These are phyloP conservation scores for Phlegmacium glaucopus DNA, from an alignment of 768 basidiomycete genomes.

Conservation along the genomic window DNA sequence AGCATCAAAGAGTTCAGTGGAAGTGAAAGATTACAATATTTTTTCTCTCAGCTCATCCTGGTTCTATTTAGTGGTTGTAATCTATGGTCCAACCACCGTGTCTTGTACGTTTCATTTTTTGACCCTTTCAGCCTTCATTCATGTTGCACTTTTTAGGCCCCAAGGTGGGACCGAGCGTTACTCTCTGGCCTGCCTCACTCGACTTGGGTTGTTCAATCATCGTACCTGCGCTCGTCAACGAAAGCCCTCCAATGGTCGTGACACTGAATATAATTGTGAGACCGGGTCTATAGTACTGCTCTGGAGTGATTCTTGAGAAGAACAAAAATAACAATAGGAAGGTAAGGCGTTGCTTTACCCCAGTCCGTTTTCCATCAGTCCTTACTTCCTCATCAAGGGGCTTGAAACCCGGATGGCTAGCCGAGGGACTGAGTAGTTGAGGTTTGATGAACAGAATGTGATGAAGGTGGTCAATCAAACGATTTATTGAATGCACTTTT, in stretches of 20 bases:
- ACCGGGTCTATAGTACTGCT: conserved; percentile 34
- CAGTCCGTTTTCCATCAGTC: not conserved
- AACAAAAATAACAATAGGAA: conserved; percentile 40
- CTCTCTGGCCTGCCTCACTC: conserved; percentile 68
- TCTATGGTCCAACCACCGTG: conserved; percentile 62
- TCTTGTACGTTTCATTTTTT: conserved; percentile 38
- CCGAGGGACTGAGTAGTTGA: conserved; percentile 38
- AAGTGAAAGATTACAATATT: conserved; percentile 48
- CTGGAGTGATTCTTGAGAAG: conserved; percentile 43
- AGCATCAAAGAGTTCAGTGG: conserved; percentile 52
- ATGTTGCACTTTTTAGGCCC: conserved; percentile 24
- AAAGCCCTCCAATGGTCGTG: conserved; percentile 45
- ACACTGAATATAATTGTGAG: conserved; percentile 35
- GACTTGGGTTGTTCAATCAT: conserved; percentile 58
- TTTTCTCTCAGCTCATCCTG: conserved; percentile 43
- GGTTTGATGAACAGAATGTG: not conserved
- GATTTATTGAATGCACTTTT: too few species aligned
- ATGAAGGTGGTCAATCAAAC: too few species aligned
- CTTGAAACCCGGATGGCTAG: conserved; percentile 46
- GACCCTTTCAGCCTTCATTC: not conserved
- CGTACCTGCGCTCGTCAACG: conserved; percentile 48
- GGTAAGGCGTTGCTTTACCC: conserved; percentile 20
- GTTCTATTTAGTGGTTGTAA: conserved; percentile 62
- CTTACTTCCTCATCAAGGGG: conserved; percentile 23
- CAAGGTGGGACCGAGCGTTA: conserved; percentile 54